Conservation (phyloP, 2,329 filamentous ascomycete species). For the Aspergillus japonicus region DNA sequence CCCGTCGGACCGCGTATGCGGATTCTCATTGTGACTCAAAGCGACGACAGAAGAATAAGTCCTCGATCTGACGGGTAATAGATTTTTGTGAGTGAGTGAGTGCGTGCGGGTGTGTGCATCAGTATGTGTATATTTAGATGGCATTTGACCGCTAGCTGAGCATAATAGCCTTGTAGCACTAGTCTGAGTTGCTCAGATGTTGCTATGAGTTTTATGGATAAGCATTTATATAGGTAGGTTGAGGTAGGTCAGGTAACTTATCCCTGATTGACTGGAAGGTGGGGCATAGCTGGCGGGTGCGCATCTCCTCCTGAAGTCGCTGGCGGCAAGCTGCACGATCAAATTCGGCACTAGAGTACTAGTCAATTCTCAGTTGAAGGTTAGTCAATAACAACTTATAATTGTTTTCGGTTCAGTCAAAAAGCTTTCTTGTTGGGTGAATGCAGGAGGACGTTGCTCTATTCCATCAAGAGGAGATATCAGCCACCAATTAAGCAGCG, state of each 20-base stretch:
- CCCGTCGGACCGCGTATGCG: slow-evolving; percentile 74
- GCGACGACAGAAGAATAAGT: neutral
- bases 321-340: neutral
- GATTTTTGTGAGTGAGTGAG: too few relatives aligned
- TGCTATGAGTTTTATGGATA: neutral
- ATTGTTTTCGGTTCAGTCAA: too few relatives aligned
- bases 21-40: slow-evolving; percentile 60
- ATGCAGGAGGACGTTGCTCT: too few relatives aligned
- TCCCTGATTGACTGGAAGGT: neutral
- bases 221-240: neutral
- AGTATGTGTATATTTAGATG: neutral
- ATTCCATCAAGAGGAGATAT: too few relatives aligned
- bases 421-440: too few relatives aligned
- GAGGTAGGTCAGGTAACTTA: neutral
- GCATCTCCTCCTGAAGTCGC: neutral
- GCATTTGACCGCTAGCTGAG: neutral
- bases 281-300: neutral
- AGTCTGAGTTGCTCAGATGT: neutral
- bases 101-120: neutral
- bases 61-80: neutral
- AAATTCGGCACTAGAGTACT: too few relatives aligned
- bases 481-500: too few relatives aligned
- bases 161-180: neutral
- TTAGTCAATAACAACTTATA: too few relatives aligned
- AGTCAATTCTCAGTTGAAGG: too few relatives aligned